These are phyloP conservation scores for Pythium utonaiense DNA, from an alignment of 352 stramenopile genomes.

Conservation along the genomic window DNA sequence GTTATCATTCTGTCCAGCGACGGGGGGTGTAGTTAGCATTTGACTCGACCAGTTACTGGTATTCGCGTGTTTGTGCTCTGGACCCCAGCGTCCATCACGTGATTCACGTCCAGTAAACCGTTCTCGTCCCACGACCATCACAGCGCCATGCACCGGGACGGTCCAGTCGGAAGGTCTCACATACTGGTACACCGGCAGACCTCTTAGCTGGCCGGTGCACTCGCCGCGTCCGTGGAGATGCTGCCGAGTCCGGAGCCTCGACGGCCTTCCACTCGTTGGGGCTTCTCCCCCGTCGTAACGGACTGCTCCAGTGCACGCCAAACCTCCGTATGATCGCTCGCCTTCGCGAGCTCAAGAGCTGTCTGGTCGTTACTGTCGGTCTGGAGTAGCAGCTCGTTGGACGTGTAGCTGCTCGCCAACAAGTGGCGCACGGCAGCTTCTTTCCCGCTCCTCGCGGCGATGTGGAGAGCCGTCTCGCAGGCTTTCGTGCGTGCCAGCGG, in stretches of 20 bases:
- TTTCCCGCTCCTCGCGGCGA: slow-evolving; percentile 8
- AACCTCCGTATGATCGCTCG: not conserved
- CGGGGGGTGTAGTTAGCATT: not conserved
- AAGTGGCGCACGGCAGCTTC: not conserved
- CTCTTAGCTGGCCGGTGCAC: slow-evolving; percentile 1
- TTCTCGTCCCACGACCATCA: not conserved
- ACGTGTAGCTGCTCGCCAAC: not conserved
- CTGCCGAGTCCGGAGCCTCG: not conserved
- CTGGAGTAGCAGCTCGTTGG: not conserved
- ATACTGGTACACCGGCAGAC: not conserved
- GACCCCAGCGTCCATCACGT: not conserved
- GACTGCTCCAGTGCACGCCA: not conserved
- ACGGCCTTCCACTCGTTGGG: not conserved
- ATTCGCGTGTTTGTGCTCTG: not conserved
- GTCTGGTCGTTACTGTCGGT: not conserved
- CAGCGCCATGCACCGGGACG: not conserved
- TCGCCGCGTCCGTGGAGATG: slow-evolving; percentile 1
- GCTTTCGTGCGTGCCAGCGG: slow-evolving; percentile 1
- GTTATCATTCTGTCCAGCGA: not conserved
- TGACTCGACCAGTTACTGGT: not conserved
- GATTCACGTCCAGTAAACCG: not conserved
- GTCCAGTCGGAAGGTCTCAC: too few relatives aligned
- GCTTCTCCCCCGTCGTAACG: not conserved
- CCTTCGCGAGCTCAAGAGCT: not conserved
- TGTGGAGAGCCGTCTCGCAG: slow-evolving; percentile 16